These are phyloP conservation scores for Neurospora sp. DNA, from an alignment of 495 filamentous ascomycete species.

Conservation along the genomic window DNA sequence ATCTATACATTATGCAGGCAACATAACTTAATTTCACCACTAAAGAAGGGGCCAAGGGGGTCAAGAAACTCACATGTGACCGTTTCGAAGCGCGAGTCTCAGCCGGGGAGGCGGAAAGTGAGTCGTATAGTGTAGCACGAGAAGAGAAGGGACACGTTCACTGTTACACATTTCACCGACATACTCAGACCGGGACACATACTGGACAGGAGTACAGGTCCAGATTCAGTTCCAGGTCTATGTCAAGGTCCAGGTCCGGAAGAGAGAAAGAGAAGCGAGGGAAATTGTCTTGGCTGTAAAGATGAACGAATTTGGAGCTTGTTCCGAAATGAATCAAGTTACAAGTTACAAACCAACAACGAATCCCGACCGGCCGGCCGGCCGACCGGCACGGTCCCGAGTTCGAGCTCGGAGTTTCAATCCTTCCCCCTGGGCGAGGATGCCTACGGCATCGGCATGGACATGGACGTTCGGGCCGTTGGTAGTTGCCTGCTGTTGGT, in stretches of 20 bases:
- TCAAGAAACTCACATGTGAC: neutral
- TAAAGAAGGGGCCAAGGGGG: neutral
- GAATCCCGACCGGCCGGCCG: neutral
- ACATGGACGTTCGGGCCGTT: neutral
- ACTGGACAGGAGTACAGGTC: too few relatives aligned
- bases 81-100: neutral
- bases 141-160: neutral
- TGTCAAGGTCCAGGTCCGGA: neutral
- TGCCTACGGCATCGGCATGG: neutral
- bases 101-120: neutral
- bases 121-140: neutral
- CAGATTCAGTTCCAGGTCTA: too few relatives aligned
- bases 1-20: neutral
- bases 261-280: neutral
- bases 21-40: neutral
- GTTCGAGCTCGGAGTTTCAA: neutral
- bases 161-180: neutral
- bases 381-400: neutral
- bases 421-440: neutral
- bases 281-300: neutral
- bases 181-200: too few relatives aligned
- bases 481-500: neutral
- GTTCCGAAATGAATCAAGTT: neutral
- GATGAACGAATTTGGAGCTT: neutral
- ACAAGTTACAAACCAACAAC: neutral